Evolutionary conservation across 306 rosid species (phyloP).

Genomic region (Mimosa pudica): DNA sequence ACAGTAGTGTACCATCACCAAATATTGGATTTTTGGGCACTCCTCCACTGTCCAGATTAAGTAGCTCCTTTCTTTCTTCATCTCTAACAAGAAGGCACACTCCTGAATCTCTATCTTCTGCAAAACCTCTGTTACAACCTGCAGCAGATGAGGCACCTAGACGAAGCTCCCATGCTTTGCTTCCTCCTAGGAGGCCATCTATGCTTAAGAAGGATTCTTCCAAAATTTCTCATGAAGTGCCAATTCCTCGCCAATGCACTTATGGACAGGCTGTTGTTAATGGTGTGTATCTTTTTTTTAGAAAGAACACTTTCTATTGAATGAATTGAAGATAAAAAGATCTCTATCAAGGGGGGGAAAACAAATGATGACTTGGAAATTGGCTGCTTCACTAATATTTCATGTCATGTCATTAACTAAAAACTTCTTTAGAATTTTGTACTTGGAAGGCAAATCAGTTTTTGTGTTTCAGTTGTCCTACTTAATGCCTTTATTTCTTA

Average conservation of each 20-base stretch:
- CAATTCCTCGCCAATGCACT: slow-evolving; percentile 69
- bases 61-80: slow-evolving; percentile 89
- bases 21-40: slow-evolving; percentile 85
- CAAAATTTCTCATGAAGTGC: slow-evolving; percentile 68
- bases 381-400: background rate
- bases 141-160: slow-evolving; percentile 56
- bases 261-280: slow-evolving; percentile 78
- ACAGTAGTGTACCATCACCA: slow-evolving; percentile 91
- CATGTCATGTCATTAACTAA: background rate
- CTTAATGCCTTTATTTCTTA: background rate
- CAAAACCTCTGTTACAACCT: slow-evolving; percentile 62
- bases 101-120: slow-evolving; percentile 68
- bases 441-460: background rate
- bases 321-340: background rate
- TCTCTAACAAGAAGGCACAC: slow-evolving; percentile 94
- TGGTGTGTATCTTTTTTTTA: slow-evolving; percentile 48
- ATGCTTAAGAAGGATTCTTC: slow-evolving; percentile 57
- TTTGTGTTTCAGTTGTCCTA: background rate
- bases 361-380: background rate
- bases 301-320: background rate
- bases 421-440: background rate
- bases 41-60: slow-evolving; percentile 72
- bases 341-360: too few relatives aligned
- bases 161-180: slow-evolving; percentile 63
- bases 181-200: slow-evolving; percentile 64